These are phyloP conservation scores for Ceratocystis diversiconidia DNA, from an alignment of 2,329 filamentous ascomycete species.

Conservation along the genomic window DNA sequence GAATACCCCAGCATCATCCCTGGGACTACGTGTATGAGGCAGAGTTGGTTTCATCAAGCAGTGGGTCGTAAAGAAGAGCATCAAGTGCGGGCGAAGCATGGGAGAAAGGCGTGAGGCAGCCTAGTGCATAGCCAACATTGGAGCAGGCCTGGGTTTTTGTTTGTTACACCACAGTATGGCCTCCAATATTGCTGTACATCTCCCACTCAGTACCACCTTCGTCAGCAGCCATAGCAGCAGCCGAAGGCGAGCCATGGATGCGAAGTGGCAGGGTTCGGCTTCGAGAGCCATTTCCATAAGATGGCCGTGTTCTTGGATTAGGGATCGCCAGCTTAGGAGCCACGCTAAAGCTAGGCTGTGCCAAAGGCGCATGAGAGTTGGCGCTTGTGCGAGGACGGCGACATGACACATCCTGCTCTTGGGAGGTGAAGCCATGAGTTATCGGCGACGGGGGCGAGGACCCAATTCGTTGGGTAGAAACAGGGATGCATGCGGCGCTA, in stretches of 20 bases:
- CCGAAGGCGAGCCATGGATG: not conserved
- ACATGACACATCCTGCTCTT: not conserved
- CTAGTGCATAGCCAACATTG: too few relatives aligned
- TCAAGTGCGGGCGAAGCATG: too few relatives aligned
- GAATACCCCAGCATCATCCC: slow-evolving; percentile 3
- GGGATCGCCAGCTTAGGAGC: not conserved
- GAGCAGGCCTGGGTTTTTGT: too few relatives aligned
- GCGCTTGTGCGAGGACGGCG: slow-evolving; percentile 5
- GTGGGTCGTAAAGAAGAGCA: not conserved
- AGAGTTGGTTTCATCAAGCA: not conserved
- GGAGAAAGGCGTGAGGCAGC: too few relatives aligned
- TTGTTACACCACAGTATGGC: slow-evolving; percentile 19
- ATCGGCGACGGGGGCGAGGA: slow-evolving; percentile 4
- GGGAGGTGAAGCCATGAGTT: not conserved
- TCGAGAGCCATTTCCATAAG: not conserved
- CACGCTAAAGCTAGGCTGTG: slow-evolving; percentile 3
- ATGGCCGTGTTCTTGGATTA: slow-evolving; percentile 3
- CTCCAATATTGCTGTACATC: slow-evolving; percentile 34
- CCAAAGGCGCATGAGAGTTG: not conserved
- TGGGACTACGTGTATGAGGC: slow-evolving; percentile 18
- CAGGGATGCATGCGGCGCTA: not conserved
- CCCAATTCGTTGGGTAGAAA: not conserved
- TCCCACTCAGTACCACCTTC: slow-evolving; percentile 30
- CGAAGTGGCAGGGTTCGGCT: slow-evolving; percentile 9
- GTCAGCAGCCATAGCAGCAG: slow-evolving; percentile 16